Evolutionary conservation across 345 rosid genomes (phyloP), one percentile per base, ranked within the genome.

Genomic region (Euphorbia pulcherrima): DNA sequence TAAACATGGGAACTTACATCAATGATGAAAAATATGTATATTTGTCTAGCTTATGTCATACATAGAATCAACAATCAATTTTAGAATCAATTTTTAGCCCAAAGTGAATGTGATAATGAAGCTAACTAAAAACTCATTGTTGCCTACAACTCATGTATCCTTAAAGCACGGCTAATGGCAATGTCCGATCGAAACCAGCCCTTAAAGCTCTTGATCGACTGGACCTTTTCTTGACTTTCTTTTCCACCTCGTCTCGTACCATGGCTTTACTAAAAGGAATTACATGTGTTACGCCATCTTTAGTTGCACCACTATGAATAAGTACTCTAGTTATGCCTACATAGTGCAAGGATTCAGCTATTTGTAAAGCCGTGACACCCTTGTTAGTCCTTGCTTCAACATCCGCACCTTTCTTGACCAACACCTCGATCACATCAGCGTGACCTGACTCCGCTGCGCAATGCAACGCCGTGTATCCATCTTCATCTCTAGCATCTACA

Each of bases 391-490:
- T 79, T 2, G 83, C 82, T 28, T 81, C 90, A 17, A 81, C 77
- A 57, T 84, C 84, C 2, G 81, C 86, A 2, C 84, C 88, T 59
- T 58, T 85, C 68, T 88, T 85, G n/a, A 85, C 80, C 33, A 88
- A 67, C 72, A 88, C 30, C 65, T 85, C 88, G 5, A 76, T 81
- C 23, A 80, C 85, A 20, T 85, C 87, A 8, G 65, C 44, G 33
- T 84, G 85, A 0, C 92, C 90, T 0, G 88, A 71, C 64, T 88
- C 88, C 64, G 72, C 85, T 0, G 87, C 86, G 20, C 92, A 85
- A 55, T 88, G 90, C 63, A 88, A 57, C 27, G 90, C 86, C 0
- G 90, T 84, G 83, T 88, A 88, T 0, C 92, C 90, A 0, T 88
- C 87, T 61, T 80, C 88, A 21, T 88, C 92, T 69, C 59, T 85